Evolutionary conservation across 2,329 filamentous ascomycete species (phyloP).

Genomic region (Orbilia blumenaviensis): DNA sequence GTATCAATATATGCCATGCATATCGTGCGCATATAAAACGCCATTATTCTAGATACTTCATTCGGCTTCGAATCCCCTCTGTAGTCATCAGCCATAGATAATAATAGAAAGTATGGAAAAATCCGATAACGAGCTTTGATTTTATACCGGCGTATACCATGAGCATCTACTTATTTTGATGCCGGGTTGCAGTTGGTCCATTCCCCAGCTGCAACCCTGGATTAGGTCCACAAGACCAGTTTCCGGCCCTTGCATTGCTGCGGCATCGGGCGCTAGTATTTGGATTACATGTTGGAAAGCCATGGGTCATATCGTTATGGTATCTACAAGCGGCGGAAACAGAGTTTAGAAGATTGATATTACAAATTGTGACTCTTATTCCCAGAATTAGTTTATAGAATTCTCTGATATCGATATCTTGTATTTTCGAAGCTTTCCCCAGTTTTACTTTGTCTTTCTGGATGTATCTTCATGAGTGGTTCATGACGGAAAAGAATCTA

Average conservation of each 20-base stretch:
- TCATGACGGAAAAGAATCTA: background rate
- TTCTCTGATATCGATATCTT: background rate
- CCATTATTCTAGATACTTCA: background rate
- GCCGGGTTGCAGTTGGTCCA: too few relatives aligned
- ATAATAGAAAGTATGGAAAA: too few relatives aligned
- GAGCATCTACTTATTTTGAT: too few relatives aligned
- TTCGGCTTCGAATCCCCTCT: background rate
- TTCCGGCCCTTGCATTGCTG: background rate
- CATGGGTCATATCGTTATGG: conserved; percentile 5
- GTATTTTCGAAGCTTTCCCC: background rate
- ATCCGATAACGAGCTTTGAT: too few relatives aligned
- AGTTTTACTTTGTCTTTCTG: background rate
- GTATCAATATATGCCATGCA: too few relatives aligned
- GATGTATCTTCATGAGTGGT: background rate
- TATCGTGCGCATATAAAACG: background rate
- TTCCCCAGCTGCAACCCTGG: background rate
- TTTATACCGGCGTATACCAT: too few relatives aligned
- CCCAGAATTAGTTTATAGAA: background rate
- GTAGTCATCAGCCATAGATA: background rate
- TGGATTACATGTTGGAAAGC: background rate
- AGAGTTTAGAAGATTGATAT: background rate
- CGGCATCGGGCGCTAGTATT: conserved; percentile 38
- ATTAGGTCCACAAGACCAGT: background rate
- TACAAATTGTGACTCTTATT: conserved; percentile 14
- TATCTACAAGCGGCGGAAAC: background rate